Evolutionary conservation across 495 filamentous ascomycete species (phyloP), one percentile per base, ranked within the genome.

Genomic region (Tetracladium marchalianum): DNA sequence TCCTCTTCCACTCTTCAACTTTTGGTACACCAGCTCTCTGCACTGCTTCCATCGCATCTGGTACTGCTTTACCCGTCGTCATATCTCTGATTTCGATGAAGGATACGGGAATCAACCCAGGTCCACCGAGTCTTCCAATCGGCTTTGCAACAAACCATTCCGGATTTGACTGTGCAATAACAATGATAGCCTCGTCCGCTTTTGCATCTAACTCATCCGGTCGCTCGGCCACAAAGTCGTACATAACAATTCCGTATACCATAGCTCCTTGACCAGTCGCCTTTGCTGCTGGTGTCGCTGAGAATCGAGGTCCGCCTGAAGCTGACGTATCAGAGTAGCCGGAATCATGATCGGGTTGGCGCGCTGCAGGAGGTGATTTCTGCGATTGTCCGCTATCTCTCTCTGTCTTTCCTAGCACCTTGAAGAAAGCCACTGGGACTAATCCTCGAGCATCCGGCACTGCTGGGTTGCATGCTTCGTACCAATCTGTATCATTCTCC

Each of bases 101-200:
- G 1, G 90, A 93, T 33, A 96, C 93, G 16, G 92, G 92, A 58
- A 98, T 97, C 53, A 98, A 67, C 27, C 92, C 92, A 0, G 92
- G 92, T 10, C 92, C 92, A 17, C 92, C 92, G 16, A 97, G 72
- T 53, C 93, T 75, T 43, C 90, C 89, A 58, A 97, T 98, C 6
- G 92, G 93, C 66, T 98, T 98, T 12, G 93, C 93, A 55, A 98
- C 92, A 57, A 96, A 98, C 92, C 92, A 98, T 62, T 98, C 92
- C 32, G 90, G 89, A 56, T 97, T 96, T n/a, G 92, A 97, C 64
- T 96, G 92, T 34, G 92, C 92, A 60, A 97, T 97, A 22, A 97
- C 89, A 46, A 98, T 95, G 57, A 98, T 96, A 32, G 87, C 85
- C 63, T 98, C 92, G 46, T 92, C 93, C 39, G 83, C 80, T 62